Evolutionary conservation across 352 stramenopile genomes (phyloP), one percentile per base, ranked within the genome.

Genomic region (Chrysophaeum taylorii): DNA sequence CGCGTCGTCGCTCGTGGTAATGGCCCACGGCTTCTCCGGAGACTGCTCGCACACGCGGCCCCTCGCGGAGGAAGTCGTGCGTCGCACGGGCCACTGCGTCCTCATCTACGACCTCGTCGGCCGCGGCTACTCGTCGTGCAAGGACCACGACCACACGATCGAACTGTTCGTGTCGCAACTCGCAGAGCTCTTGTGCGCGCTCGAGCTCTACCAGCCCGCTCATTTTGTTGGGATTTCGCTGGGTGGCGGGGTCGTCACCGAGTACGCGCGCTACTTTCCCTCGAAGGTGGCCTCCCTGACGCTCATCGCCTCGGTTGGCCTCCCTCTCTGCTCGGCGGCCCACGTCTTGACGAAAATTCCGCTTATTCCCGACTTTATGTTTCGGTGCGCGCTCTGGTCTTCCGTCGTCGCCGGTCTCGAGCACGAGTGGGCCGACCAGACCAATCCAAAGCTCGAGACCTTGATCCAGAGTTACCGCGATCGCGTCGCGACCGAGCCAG

Each of bases 151-250:
- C 15, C 53, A 64, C 53, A 38, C 15, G 16, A 18, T 16, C 15
- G 21, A 9, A 4, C 53, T 64, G 27, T 64, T 64, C 29, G 53
- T 64, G 5, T 64, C 53, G 53, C 53, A 64, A 33, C 53, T 64
- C 53, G 37, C 12, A 9, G 53, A 64, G 53, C 33, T 64, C 7
- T 33, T 64, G 15, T 23, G 15, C 15, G 53, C 53, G 4, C 53
- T 64, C 15, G 29, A 64, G 9, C 27, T 64, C 4, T n/a, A n/a
- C n/a, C 15, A 38, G 9, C 12, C 21, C 15, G 15, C 15, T 25
- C 53, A 64, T 33, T 33, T 64, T 33, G 53, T 64, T 16, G 53
- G 53, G 27, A 64, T 42, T 33, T 64, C 53, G 15, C 33, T 64
- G 12, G 53, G 53, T 7, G 53, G 53, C 53, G 53, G 53, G 27